Base-by-base conservation (phyloP, 1,139 yeast genomes). In the Chernovozyma sophiae-reginae region DNA sequence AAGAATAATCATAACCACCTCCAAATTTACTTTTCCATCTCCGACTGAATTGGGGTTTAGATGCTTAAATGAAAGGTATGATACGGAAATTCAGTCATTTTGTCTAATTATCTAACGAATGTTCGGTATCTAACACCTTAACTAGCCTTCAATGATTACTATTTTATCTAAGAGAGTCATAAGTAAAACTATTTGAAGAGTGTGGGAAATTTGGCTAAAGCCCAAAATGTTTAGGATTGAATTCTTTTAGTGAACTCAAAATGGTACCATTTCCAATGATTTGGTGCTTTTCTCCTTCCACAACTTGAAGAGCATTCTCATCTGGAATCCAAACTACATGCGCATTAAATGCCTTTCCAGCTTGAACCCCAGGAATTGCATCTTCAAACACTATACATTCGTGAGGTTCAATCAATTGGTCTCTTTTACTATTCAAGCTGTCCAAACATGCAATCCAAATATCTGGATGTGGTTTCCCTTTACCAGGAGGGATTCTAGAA, bases 321-420 rank as follows among this genome's bases (percentile, higher is more conserved):
- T 90, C 94, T 4, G 98, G 97, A 14, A 90, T 84, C 97, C 97
- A 92, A 33, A 90, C 72, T 8, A 90, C 95, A 37, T 70, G 74
- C 12, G 87, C 86, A n/a, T 89, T 89, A 24, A 96, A 86, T 10
- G 89, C 83, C 43, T 66, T 70, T 8, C 95, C 98, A 4, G 96
- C 84, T 19, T 67, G 52, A 22, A 89, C 92, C 2, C 97, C 97
- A 1, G 95, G 90, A 32, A 87, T 68, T 2, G 96, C 97, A 60
- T 92, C 98, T 62, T 92, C 98, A 58, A 92, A 92, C 2, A 92
- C 84, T 27, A 92, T 61, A 50, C 96, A 86, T 53, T 92, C 96
- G 15, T 66, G 65, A 1, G 70, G 69, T 43, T 60, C 35, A 29
- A 71, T 55, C 43, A 54, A 31, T 43, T 50, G 43, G 13, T 53